phyloP scores from a whole-genome alignment of 2,329 filamentous ascomycete species.

The Pseudopithomyces chartarum region DNA sequence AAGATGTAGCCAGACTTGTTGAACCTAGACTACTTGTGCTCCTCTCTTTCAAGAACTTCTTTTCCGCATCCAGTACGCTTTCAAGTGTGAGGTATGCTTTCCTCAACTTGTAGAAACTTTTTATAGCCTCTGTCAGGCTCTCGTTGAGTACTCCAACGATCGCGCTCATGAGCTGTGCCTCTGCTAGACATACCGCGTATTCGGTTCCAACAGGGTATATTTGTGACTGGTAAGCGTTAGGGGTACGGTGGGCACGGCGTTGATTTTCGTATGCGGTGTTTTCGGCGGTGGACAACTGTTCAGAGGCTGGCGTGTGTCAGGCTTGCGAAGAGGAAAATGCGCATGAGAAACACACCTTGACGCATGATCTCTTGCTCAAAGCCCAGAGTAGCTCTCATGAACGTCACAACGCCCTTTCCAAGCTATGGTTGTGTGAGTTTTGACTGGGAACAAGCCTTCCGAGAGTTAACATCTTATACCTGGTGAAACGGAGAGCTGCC shows the following conservation, averaged over 20 bases:
- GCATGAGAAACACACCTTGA: constrained; percentile 5
- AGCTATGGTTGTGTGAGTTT: constrained; percentile 57
- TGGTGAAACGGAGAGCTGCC: constrained; percentile 86
- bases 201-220: constrained; percentile 87
- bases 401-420: constrained; percentile 78
- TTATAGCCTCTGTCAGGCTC: constrained; percentile 87
- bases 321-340: too few species aligned
- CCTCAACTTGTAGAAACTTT: constrained; percentile 88
- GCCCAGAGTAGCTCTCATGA: constrained; percentile 83
- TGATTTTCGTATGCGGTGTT: constrained; percentile 75
- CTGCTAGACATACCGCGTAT: constrained; percentile 80
- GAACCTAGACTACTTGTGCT: constrained; percentile 41
- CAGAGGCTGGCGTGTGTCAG: constrained; percentile 59
- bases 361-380: constrained; percentile 93
- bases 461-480: constrained; percentile 45
- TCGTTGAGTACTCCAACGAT: constrained; percentile 90
- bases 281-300: constrained; percentile 76
- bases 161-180: constrained; percentile 87
- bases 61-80: constrained; percentile 76
- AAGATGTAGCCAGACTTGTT: constrained; percentile 21
- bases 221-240: constrained; percentile 58
- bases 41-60: constrained; percentile 56
- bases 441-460: neutral
- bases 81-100: constrained; percentile 87
- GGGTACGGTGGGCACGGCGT: constrained; percentile 72